Conservation (phyloP, 2,329 filamentous ascomycete species). For the Davidsoniella eucalypti region DNA sequence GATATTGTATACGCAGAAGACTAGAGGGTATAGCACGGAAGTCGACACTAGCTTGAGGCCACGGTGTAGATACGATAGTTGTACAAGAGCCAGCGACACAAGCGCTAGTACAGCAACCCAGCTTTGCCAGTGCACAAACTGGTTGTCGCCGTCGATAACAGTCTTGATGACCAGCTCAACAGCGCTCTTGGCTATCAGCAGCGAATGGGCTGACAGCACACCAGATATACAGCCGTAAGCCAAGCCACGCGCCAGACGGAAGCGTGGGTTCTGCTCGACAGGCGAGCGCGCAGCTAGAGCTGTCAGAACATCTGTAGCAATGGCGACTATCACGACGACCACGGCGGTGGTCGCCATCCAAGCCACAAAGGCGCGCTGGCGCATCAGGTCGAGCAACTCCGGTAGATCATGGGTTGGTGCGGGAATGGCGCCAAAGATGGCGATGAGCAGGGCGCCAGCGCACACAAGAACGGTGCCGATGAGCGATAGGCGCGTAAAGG, state of each 20-base stretch:
- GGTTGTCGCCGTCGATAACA: conserved; percentile 69
- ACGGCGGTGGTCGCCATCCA: conserved; percentile 78
- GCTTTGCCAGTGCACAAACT: conserved; percentile 89
- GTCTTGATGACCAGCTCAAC: conserved; percentile 86
- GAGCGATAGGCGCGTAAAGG: conserved; percentile 87
- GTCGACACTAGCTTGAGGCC: conserved; percentile 91
- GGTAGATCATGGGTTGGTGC: conserved; percentile 78
- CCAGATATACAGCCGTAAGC: conserved; percentile 82
- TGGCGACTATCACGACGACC: conserved; percentile 52
- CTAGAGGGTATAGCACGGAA: conserved; percentile 86
- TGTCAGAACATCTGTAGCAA: conserved; percentile 41
- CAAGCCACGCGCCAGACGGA: conserved; percentile 66
- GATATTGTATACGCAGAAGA: conserved; percentile 98
- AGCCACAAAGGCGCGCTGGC: conserved; percentile 56
- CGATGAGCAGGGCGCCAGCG: conserved; percentile 76
- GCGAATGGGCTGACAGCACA: conserved; percentile 80
- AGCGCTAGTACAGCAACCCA: conserved; percentile 81
- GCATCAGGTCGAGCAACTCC: conserved; percentile 64
- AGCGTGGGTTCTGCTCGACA: conserved; percentile 42
- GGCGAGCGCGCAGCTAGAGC: conserved; percentile 25
- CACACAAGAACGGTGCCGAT: conserved; percentile 81
- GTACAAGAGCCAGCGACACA: conserved; percentile 64
- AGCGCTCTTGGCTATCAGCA: conserved; percentile 88
- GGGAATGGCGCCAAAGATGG: conserved; percentile 81
- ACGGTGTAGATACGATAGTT: conserved; percentile 88